A percentile compares a stretch with the other conserved stretches of the same genome.
Conservation (phyloP, 345 rosid genomes). For the Salix exigua region DNA sequence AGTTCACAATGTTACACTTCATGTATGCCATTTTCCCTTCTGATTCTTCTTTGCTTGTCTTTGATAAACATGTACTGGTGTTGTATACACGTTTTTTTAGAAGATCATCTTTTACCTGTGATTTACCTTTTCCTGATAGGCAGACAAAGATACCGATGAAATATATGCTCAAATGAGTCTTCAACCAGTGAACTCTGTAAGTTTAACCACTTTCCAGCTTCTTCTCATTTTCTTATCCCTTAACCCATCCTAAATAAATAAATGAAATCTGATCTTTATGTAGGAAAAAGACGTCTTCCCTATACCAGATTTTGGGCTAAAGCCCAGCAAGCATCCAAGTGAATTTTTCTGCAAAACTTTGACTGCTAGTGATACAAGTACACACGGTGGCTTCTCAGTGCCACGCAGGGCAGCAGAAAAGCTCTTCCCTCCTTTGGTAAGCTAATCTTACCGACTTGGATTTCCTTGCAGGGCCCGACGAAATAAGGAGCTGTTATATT, state of each 20-base stretch:
- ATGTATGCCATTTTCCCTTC: slow-evolving; percentile 42
- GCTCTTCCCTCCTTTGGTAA: slow-evolving; percentile 89
- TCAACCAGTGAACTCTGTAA: slow-evolving; percentile 86
- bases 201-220: slow-evolving; percentile 16
- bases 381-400: slow-evolving; percentile 99
- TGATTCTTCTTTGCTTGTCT: neutral
- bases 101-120: neutral
- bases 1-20: slow-evolving; percentile 85
- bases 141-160: slow-evolving; percentile 93
- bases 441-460: slow-evolving; percentile 15
- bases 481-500: neutral
- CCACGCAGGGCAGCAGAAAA: slow-evolving; percentile 99
- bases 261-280: neutral
- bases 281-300: slow-evolving; percentile 93
- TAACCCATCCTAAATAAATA: neutral
- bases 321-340: slow-evolving; percentile 79
- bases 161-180: slow-evolving; percentile 96
- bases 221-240: neutral
- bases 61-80: neutral
- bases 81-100: neutral
- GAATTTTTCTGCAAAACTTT: slow-evolving; percentile 95
- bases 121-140: slow-evolving; percentile 39
- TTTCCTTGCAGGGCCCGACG: neutral
- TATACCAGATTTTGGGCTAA: slow-evolving; percentile 79
- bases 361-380: slow-evolving; percentile 96